Percentiles rank a stretch among this genome's conserved stretches.
Evolutionary conservation across 2,329 filamentous ascomycete species (phyloP).

Genomic region (Cytospora chrysosperma): DNA sequence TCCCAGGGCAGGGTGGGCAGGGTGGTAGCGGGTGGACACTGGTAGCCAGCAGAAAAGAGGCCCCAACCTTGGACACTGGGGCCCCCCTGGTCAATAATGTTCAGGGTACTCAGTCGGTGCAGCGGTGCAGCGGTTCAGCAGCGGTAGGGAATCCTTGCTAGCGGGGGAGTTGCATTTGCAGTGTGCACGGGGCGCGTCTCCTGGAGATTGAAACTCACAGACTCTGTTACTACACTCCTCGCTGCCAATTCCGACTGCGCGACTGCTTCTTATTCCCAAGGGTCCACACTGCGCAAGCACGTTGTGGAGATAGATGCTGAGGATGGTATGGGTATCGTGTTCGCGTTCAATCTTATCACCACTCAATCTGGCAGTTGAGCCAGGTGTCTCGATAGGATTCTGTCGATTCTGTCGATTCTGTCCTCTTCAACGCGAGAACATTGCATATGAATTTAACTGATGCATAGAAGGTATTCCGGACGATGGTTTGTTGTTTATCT

Average conservation of each 20-base stretch:
- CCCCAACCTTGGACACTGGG: background rate
- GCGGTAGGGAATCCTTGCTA: constrained; percentile 13
- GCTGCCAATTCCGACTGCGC: background rate
- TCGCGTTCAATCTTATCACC: background rate
- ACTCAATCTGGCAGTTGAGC: background rate
- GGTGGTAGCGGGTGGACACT: constrained; percentile 6
- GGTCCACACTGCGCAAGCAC: background rate
- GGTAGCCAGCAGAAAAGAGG: background rate
- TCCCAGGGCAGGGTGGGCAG: constrained; percentile 19
- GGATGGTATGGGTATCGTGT: background rate
- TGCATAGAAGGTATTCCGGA: background rate
- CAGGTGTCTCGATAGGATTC: background rate
- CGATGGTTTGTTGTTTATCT: background rate
- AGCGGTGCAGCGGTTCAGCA: background rate
- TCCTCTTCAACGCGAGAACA: background rate
- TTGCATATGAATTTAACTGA: background rate
- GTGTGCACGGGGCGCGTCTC: constrained; percentile 19
- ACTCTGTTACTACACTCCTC: background rate
- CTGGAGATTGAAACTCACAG: constrained; percentile 11
- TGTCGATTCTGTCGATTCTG: background rate
- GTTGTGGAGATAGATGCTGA: background rate
- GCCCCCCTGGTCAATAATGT: background rate
- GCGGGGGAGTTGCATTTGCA: background rate
- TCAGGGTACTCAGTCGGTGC: constrained; percentile 12
- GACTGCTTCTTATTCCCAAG: background rate